These are phyloP conservation scores for Marasmius oreades DNA, from an alignment of 1,284 basidiomycete species.

Conservation along the genomic window DNA sequence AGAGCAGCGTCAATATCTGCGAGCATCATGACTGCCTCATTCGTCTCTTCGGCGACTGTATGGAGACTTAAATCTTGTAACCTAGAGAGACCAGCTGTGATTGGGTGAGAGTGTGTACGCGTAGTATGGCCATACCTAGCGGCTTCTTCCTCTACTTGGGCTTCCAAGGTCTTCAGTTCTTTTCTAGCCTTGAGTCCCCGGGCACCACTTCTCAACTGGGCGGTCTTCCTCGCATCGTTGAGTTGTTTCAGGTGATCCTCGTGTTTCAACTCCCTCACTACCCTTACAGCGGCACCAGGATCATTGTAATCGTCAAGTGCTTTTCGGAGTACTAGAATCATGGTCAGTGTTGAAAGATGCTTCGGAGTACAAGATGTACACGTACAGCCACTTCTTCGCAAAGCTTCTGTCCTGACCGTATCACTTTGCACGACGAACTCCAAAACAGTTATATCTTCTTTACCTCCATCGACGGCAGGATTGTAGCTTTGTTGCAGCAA, in stretches of 20 bases:
- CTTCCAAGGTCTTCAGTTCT: constrained; percentile 64
- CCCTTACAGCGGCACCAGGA: constrained; percentile 23
- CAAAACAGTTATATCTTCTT: constrained; percentile 20
- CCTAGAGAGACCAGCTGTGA: not conserved
- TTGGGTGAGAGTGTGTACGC: not conserved
- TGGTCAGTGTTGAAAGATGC: not conserved
- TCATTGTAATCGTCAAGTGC: constrained; percentile 17
- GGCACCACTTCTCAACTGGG: constrained; percentile 55
- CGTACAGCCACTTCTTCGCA: constrained; percentile 6
- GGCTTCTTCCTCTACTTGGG: constrained; percentile 20
- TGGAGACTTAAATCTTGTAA: not conserved
- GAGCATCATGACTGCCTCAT: constrained; percentile 28
- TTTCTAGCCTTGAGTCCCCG: constrained; percentile 79
- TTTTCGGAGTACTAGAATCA: constrained; percentile 6
- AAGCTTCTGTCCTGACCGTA: constrained; percentile 11
- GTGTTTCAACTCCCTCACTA: constrained; percentile 22
- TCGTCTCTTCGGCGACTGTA: constrained; percentile 11
- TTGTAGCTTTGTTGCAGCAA: constrained; percentile 48
- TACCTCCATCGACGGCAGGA: constrained; percentile 21
- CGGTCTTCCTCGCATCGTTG: constrained; percentile 49
- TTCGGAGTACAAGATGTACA: not conserved
- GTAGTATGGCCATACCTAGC: not conserved
- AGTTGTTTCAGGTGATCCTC: constrained; percentile 34
- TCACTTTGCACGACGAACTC: constrained; percentile 34
- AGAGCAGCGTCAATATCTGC: constrained; percentile 34